Conservation (phyloP, 176 grass and related monocot genomes). For the Oryza coarctata region DNA sequence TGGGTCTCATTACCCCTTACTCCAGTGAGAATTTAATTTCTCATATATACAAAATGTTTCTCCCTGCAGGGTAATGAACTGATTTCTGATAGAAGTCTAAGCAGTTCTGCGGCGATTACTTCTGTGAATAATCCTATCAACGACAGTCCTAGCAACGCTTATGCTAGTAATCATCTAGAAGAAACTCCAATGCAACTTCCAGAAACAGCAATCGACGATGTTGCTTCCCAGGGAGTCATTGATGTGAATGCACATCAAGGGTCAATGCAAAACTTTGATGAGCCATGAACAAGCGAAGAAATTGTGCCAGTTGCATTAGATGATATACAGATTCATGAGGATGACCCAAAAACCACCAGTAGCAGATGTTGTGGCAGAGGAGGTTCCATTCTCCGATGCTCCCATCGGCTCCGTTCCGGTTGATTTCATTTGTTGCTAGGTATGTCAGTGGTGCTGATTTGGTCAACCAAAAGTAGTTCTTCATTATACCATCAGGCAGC, state of each 20-base stretch:
- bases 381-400: conserved; percentile 74
- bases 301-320: conserved; percentile 57
- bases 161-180: conserved; percentile 42
- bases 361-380: conserved; percentile 29
- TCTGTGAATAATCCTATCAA: conserved; percentile 33
- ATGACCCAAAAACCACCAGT: background rate
- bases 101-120: conserved; percentile 15
- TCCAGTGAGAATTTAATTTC: conserved; percentile 18
- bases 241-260: conserved; percentile 38
- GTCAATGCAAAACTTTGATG: conserved; percentile 42
- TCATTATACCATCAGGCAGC: background rate
- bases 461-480: conserved; percentile 49
- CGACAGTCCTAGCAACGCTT: conserved; percentile 14
- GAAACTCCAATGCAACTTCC: conserved; percentile 19
- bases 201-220: conserved; percentile 14
- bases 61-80: conserved; percentile 46
- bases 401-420: conserved; percentile 84
- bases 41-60: conserved; percentile 15
- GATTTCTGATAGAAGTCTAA: conserved; percentile 35
- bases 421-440: conserved; percentile 91
- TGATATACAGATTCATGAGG: conserved; percentile 75
- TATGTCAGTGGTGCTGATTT: conserved; percentile 90
- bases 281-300: conserved; percentile 55
- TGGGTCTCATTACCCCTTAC: background rate
- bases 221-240: conserved; percentile 13